These are phyloP conservation scores for Nakazawaea siamensis DNA, from an alignment of 805 yeast species.

Conservation along the genomic window DNA sequence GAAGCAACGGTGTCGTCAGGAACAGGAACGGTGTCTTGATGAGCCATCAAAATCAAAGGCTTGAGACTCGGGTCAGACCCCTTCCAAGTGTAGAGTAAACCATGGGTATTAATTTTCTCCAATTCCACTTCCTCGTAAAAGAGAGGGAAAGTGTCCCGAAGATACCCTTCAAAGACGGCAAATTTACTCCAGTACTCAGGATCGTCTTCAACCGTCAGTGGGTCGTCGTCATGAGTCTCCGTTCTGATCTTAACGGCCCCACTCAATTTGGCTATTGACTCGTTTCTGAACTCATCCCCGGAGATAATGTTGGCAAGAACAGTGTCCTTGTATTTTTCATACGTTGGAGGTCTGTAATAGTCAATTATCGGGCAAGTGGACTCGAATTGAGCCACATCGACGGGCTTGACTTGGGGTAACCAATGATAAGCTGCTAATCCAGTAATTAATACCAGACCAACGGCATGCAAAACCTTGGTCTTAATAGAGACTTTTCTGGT, in stretches of 20 bases:
- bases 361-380: conserved; percentile 13
- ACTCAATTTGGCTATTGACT: conserved; percentile 36
- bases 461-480: too few species aligned
- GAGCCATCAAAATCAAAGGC: conserved; percentile 40
- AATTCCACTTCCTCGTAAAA: conserved; percentile 25
- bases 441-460: too few species aligned
- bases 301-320: conserved; percentile 25
- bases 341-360: conserved; percentile 23
- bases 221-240: conserved; percentile 47
- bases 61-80: conserved; percentile 30
- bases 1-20: conserved; percentile 28
- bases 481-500: too few species aligned
- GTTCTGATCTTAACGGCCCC: conserved; percentile 63
- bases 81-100: conserved; percentile 35
- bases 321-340: conserved; percentile 21
- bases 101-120: conserved; percentile 33
- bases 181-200: conserved; percentile 34
- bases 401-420: neutral
- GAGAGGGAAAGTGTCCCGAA: conserved; percentile 31
- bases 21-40: conserved; percentile 46
- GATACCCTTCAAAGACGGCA: conserved; percentile 27
- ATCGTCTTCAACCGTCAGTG: conserved; percentile 35
- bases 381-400: neutral
- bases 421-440: too few species aligned
- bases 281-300: conserved; percentile 27